Percentiles rank a stretch among this genome's conserved stretches.
phyloP scores from a whole-genome alignment of 1,284 basidiomycete genomes.

The Phylloporus sp. region DNA sequence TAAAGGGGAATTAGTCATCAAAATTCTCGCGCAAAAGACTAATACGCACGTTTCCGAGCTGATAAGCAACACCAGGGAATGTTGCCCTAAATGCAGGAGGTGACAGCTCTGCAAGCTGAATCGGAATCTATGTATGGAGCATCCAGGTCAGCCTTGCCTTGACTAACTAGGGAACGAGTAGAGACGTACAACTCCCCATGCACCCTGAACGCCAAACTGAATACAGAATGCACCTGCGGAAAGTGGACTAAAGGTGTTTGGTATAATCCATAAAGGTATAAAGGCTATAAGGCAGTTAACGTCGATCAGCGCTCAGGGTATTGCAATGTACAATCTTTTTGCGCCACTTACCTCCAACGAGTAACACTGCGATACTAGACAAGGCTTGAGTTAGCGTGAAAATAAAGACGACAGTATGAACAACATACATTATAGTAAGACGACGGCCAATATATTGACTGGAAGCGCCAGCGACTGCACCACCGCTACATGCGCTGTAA shows the following conservation, averaged over 20 bases:
- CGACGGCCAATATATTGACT: slow-evolving; percentile 91
- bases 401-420: slow-evolving; percentile 26
- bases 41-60: slow-evolving; percentile 72
- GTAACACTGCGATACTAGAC: slow-evolving; percentile 59
- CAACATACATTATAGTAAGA: slow-evolving; percentile 75
- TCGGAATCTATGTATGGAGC: slow-evolving; percentile 67
- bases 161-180: slow-evolving; percentile 11
- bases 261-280: slow-evolving; percentile 89
- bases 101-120: slow-evolving; percentile 87
- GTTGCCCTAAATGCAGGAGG: slow-evolving; percentile 93
- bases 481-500: slow-evolving; percentile 59
- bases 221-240: slow-evolving; percentile 85
- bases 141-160: not conserved
- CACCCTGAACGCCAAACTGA: slow-evolving; percentile 86
- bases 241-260: slow-evolving; percentile 68
- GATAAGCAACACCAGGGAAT: slow-evolving; percentile 92
- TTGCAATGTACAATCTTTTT: too few species aligned
- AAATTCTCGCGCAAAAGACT: not conserved
- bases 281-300: slow-evolving; percentile 49
- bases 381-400: not conserved
- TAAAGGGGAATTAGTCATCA: slow-evolving; percentile 28
- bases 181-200: slow-evolving; percentile 77
- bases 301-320: not conserved
- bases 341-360: slow-evolving; percentile 51
- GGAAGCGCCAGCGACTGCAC: slow-evolving; percentile 76